Evolutionary conservation across 2,329 filamentous ascomycete species (phyloP).

Genomic region (Aspergillus awamori): DNA sequence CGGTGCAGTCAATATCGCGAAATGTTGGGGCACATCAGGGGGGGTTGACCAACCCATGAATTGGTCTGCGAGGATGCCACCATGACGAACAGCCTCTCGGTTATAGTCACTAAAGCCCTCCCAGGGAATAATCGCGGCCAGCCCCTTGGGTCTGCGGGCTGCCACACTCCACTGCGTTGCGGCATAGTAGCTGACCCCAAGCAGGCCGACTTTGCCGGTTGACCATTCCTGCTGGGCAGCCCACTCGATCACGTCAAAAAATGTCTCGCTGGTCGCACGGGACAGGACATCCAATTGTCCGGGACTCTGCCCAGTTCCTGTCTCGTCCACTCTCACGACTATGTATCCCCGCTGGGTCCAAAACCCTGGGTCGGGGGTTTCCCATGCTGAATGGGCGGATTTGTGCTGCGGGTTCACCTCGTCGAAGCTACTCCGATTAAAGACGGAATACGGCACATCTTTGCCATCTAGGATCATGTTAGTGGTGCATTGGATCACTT

Average conservation of each 20-base stretch:
- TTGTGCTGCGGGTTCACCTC: constrained; percentile 55
- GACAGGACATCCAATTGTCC: constrained; percentile 55
- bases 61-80: constrained; percentile 59
- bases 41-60: constrained; percentile 49
- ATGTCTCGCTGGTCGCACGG: constrained; percentile 50
- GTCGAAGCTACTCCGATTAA: background rate
- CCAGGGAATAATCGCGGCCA: constrained; percentile 55
- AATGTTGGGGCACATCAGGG: background rate
- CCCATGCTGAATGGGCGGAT: constrained; percentile 58
- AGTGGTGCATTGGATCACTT: background rate
- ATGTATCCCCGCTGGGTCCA: constrained; percentile 58
- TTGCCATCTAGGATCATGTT: background rate
- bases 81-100: constrained; percentile 59
- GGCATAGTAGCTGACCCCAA: constrained; percentile 56
- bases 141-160: constrained; percentile 51
- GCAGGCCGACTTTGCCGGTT: constrained; percentile 52
- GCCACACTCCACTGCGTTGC: constrained; percentile 58
- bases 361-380: constrained; percentile 58
- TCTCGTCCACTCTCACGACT: constrained; percentile 56
- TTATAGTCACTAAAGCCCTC: constrained; percentile 58
- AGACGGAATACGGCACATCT: background rate
- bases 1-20: background rate
- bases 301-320: constrained; percentile 53
- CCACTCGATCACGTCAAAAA: constrained; percentile 55
- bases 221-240: constrained; percentile 52